Conservation (phyloP, 495 filamentous ascomycete genomes). For the Delitschia confertaspora region DNA sequence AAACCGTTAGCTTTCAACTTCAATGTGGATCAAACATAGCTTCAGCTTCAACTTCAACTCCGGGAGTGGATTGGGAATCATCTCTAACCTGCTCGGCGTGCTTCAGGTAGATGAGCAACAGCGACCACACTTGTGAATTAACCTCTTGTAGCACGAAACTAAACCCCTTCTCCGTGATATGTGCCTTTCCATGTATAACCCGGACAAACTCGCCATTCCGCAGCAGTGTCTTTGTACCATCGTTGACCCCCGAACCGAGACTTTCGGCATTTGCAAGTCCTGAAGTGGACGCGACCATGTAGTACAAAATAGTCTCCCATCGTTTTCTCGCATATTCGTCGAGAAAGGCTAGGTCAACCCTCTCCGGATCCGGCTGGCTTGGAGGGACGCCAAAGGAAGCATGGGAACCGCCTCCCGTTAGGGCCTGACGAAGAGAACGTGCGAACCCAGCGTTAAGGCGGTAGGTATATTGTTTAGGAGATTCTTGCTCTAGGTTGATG, state of each 20-base stretch:
- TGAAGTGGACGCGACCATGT: slow-evolving; percentile 71
- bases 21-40: neutral
- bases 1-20: neutral
- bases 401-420: slow-evolving; percentile 77
- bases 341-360: slow-evolving; percentile 58
- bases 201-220: slow-evolving; percentile 73
- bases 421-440: slow-evolving; percentile 65
- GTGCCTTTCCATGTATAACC: slow-evolving; percentile 45
- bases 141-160: slow-evolving; percentile 89
- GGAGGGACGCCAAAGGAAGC: slow-evolving; percentile 84
- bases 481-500: slow-evolving; percentile 49
- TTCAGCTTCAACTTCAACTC: too few relatives aligned
- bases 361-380: slow-evolving; percentile 45
- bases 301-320: slow-evolving; percentile 93
- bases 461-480: slow-evolving; percentile 53
- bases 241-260: slow-evolving; percentile 46
- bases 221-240: slow-evolving; percentile 73
- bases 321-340: slow-evolving; percentile 79
- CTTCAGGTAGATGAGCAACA: slow-evolving; percentile 86
- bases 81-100: slow-evolving; percentile 54
- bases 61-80: neutral
- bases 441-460: slow-evolving; percentile 67
- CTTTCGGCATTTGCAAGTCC: slow-evolving; percentile 42
- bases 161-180: slow-evolving; percentile 86
- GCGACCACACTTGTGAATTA: slow-evolving; percentile 92